Base-by-base conservation (phyloP, 2,329 filamentous ascomycete genomes). In the Stachybotrys elegans region DNA sequence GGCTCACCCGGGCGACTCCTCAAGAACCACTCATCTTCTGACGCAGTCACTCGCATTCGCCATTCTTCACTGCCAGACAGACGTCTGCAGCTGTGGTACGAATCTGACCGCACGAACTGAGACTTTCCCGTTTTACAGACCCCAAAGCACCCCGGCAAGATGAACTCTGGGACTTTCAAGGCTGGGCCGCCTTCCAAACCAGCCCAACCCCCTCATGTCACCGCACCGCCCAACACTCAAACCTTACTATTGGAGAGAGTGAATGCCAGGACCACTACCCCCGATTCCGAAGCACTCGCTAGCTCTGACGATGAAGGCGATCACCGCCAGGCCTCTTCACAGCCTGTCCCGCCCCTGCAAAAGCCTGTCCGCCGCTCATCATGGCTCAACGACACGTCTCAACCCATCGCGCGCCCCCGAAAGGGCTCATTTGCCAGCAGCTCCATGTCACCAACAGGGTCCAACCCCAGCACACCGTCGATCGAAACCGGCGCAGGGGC, bases 251-350 rank as follows among this genome's bases (percentile, higher is more conserved):
- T 88, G 25, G 88, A 92, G 41, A 93, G 90, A 62, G 74, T 85
- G 40, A 86, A 87, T 57, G 77, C 83, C 44, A 81, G 91, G 55
- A 86, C 87, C 43, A 90, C 89, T 7, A 96, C 92, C 2, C 92
- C 92, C 19, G 93, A 97, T 61, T 96, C 91, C 4, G 92, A 97
- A 62, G 92, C 88, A 42, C 72, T 97, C 47, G 90, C 86, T 42
- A 97, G 92, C 53, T 96, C 91, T 12, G 93, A 97, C 63, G 93
- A 97, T 63, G 93, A 98, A 65, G 77, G 73, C 45, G 86, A 95
- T 48, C 75, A 81, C 59, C 75, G 78, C 52, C 73, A 79, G 53
- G 78, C 76, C 45, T 64, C 60, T 56, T 67, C 67, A 50, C 73
- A 73, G 55, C 68, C 66, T 56, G 61, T 61, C 47, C 58, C 63